Evolutionary conservation across 2,329 filamentous ascomycete genomes (phyloP).

Genomic region (Fusarium pseudograminearum): DNA sequence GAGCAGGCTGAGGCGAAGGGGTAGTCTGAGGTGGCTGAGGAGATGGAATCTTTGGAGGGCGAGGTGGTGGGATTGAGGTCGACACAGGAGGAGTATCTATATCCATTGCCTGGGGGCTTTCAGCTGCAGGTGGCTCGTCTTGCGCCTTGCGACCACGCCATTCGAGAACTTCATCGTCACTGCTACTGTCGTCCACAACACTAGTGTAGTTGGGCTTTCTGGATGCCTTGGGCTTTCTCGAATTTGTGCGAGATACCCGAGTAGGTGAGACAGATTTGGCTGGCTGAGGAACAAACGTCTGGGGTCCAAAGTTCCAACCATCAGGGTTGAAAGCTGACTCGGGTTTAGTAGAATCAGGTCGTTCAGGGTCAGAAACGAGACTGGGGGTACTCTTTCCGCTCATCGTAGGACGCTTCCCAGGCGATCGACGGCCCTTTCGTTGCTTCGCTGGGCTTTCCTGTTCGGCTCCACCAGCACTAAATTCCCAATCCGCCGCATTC

Average conservation of each 20-base stretch:
- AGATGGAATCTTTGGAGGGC: conserved; percentile 35
- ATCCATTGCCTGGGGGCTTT: conserved; percentile 73
- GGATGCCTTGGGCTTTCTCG: conserved; percentile 71
- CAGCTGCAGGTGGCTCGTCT: conserved; percentile 47
- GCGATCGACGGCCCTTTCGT: conserved; percentile 58
- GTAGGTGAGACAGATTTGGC: conserved; percentile 59
- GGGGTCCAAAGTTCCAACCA: conserved; percentile 68
- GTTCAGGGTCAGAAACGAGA: conserved; percentile 38
- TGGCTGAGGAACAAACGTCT: conserved; percentile 65
- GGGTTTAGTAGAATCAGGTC: conserved; percentile 44
- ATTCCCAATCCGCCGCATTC: conserved; percentile 60
- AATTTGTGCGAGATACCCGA: conserved; percentile 58
- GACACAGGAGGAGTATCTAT: conserved; percentile 66
- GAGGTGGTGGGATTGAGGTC: conserved; percentile 35
- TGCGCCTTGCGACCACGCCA: conserved; percentile 53
- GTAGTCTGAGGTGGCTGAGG: conserved; percentile 21
- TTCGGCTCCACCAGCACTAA: conserved; percentile 62
- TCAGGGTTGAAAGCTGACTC: conserved; percentile 61
- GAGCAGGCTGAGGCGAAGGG: conserved; percentile 25
- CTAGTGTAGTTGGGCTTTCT: conserved; percentile 62
- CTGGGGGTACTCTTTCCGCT: conserved; percentile 42
- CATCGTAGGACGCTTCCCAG: conserved; percentile 49
- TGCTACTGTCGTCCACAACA: conserved; percentile 62
- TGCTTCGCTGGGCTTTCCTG: conserved; percentile 42
- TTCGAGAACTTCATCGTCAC: conserved; percentile 56